phyloP scores from a whole-genome alignment of 2,329 filamentous ascomycete genomes.

The Tolypocladium sp. region DNA sequence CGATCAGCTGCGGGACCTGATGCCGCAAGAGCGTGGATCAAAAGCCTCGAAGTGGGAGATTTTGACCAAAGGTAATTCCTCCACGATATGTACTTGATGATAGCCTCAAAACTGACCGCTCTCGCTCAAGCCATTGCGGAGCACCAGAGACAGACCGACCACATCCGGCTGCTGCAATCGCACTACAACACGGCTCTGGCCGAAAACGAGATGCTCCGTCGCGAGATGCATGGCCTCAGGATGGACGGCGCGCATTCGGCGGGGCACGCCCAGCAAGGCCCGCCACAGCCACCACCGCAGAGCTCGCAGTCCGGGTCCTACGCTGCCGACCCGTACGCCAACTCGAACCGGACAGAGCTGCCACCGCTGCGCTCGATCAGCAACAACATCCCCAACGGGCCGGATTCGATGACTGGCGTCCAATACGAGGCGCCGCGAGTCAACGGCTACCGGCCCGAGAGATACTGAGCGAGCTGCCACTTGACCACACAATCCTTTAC shows the following conservation, averaged over 20 bases:
- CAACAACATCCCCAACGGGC: slow-evolving; percentile 29
- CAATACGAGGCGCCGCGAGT: slow-evolving; percentile 46
- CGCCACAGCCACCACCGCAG: slow-evolving; percentile 11
- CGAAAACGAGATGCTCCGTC: slow-evolving; percentile 39
- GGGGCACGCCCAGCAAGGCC: slow-evolving; percentile 28
- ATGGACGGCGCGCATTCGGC: slow-evolving; percentile 39
- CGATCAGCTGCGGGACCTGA: slow-evolving; percentile 67
- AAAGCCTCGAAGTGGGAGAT: slow-evolving; percentile 91
- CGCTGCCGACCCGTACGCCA: slow-evolving; percentile 19
- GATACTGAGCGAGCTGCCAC: slow-evolving; percentile 16
- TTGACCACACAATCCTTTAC: background rate
- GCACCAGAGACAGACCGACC: slow-evolving; percentile 45
- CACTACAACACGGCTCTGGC: slow-evolving; percentile 30
- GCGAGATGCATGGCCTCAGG: slow-evolving; percentile 37
- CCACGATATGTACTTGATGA: background rate
- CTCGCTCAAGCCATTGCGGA: slow-evolving; percentile 46
- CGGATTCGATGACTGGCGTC: slow-evolving; percentile 58
- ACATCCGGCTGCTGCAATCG: slow-evolving; percentile 35
- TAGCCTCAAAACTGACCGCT: background rate
- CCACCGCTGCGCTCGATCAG: slow-evolving; percentile 48
- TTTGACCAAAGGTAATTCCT: slow-evolving; percentile 63
- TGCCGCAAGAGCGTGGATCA: slow-evolving; percentile 71
- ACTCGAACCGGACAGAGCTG: slow-evolving; percentile 36
- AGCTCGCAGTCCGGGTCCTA: slow-evolving; percentile 11
- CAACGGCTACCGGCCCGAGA: slow-evolving; percentile 36